Conservation (phyloP, 2,329 filamentous ascomycete species). For the Aspergillus fijiensis region DNA sequence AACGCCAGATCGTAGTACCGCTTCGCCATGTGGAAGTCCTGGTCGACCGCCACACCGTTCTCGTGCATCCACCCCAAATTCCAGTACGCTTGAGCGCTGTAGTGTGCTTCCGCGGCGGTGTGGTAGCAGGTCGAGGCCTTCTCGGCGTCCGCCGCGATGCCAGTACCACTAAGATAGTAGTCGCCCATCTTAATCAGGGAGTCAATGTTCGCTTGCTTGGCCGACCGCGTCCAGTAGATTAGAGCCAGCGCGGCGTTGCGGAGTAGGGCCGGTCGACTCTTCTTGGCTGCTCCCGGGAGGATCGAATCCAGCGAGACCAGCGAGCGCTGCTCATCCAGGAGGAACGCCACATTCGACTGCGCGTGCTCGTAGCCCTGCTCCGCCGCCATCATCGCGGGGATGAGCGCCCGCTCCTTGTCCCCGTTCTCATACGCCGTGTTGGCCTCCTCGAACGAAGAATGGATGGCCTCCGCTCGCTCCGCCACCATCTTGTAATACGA, state of each 20-base stretch:
- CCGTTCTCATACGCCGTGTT: conserved; percentile 78
- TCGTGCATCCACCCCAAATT: conserved; percentile 99
- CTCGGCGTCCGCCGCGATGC: conserved; percentile 68
- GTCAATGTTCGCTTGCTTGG: conserved; percentile 89
- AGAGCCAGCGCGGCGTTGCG: conserved; percentile 68
- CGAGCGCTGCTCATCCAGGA: conserved; percentile 73
- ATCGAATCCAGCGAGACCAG: conserved; percentile 58
- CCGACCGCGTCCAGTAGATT: conserved; percentile 92
- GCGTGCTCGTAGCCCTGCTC: conserved; percentile 89
- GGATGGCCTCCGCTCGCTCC: conserved; percentile 68
- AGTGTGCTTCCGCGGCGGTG: conserved; percentile 84
- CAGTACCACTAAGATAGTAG: conserved; percentile 85
- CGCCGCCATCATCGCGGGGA: conserved; percentile 81
- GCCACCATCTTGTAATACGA: conserved; percentile 80
- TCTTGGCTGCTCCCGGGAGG: conserved; percentile 45
- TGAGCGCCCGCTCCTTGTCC: conserved; percentile 74
- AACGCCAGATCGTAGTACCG: conserved; percentile 91
- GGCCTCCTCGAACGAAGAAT: conserved; percentile 78
- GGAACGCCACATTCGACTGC: conserved; percentile 84
- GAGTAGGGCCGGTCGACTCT: conserved; percentile 48
- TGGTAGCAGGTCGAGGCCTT: conserved; percentile 94
- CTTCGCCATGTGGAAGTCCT: conserved; percentile 97
- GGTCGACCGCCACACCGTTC: conserved; percentile 85
- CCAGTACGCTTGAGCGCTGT: conserved; percentile 92
- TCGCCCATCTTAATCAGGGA: conserved; percentile 97